phyloP scores from a whole-genome alignment of 2,329 filamentous ascomycete species.

The Ceratocystis colombiana region DNA sequence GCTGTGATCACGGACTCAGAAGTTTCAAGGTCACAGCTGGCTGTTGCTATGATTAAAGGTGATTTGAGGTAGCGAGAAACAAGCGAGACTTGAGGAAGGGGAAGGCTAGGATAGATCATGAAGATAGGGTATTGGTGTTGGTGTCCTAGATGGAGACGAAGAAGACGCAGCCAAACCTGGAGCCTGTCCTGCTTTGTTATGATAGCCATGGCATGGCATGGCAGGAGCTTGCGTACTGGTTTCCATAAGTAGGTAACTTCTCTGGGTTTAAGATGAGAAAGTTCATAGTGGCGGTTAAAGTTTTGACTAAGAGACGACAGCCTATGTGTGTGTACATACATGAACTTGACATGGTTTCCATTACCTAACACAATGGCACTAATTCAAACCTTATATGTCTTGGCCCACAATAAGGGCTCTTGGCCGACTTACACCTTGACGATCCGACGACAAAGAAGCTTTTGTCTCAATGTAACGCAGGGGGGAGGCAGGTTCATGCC shows the following conservation, averaged over 20 bases:
- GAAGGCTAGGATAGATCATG: neutral
- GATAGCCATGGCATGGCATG: neutral
- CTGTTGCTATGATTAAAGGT: neutral
- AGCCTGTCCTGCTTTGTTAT: neutral
- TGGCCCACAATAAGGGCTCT: slow-evolving; percentile 5
- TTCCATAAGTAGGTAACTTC: neutral
- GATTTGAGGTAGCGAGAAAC: neutral
- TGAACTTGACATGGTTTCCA: neutral
- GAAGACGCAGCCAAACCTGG: neutral
- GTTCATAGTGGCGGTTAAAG: neutral
- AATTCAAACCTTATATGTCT: neutral
- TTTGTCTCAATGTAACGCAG: neutral
- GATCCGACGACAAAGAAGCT: slow-evolving; percentile 11
- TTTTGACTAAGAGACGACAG: neutral
- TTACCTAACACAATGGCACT: slow-evolving; percentile 6
- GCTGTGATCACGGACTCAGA: neutral
- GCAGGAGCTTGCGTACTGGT: neutral
- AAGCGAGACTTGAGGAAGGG: neutral
- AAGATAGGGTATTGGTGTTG: neutral
- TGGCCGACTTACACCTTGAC: neutral
- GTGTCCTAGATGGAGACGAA: neutral
- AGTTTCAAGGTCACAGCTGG: neutral
- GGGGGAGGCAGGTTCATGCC: neutral
- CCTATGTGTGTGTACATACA: neutral
- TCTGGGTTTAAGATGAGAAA: neutral